Base-by-base conservation (phyloP, 805 yeast genomes). In the Blastobotrys muscicola region DNA sequence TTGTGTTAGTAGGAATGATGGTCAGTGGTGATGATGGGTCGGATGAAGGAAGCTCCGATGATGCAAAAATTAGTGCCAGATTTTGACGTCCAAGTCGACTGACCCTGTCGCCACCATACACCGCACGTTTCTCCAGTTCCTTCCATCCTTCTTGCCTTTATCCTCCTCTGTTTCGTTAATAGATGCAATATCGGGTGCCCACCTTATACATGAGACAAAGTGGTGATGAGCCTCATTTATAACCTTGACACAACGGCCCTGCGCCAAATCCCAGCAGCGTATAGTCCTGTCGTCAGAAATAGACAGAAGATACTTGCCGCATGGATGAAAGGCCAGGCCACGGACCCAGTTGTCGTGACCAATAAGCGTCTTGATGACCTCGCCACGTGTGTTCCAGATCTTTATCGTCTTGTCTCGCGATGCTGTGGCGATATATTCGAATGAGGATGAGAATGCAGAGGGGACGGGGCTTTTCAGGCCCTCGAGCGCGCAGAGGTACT, bases 301-400 rank as follows among this genome's bases (percentile, higher is more conserved):
- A 37, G 86, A 77, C 38, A 81, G 67, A 12, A 86, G 58, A 51
- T 74, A 77, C 33, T 78, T 69, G 0, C 92, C 94, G 51, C 75
- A 77, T 1, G 95, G 94, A 61, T 86, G 95, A 39, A 82, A 63
- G 8, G 67, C 66, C 4, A 87, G 54, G 6, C 78, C 74, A 48
- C 82, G 75, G 1, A 90, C 82, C 97, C 97, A 89, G 8, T 92
- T 83, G 40, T 77, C 76, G 61, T 89, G 97, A 2, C 92, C 96
- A 5, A 64, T 54, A 8, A 85, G 63, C 13, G 78, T 76, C 16
- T 70, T 67, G 1, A 85, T 54, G 20, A 75, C 64, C 52, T 68
- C 71, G 2, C 84, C 90, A 39, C 78, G 75, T 1, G 78, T 72
- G 38, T 78, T 68, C 96, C 96, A 89, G 12, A 89, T 65, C 50